Base-by-base conservation (phyloP, 2,329 filamentous ascomycete genomes). In the Penicillium nordicum region DNA sequence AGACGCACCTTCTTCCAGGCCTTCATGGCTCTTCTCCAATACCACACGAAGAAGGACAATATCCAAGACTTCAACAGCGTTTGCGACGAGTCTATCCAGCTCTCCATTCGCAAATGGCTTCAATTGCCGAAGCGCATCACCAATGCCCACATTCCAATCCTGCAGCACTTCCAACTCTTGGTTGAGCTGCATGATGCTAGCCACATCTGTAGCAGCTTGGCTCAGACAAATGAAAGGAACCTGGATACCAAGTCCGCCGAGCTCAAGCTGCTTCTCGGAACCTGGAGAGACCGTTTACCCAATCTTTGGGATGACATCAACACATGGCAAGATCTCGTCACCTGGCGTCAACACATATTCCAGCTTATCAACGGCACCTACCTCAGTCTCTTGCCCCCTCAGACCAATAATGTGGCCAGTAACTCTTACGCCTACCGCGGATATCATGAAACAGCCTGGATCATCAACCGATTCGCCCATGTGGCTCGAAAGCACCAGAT, bases 221-320 rank as follows among this genome's bases (percentile, higher is more conserved):
- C 90, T 1, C 86, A 87, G 66, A 99, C 94, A 2, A 96, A 86
- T 55, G 85, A 88, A 62, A 78, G 79, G 12, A 99, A 99, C 69
- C 80, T 99, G 47, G 95, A 99, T 67, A 85, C 87, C 61, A 99
- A 99, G 75, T 97, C 92, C 21, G 90, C 92, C 55, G 95, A 99
- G 76, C 83, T 99, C 2, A 99, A 99, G 77, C 78, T 99, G 50
- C 84, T 97, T 4, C 83, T 99, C 5, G 91, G 91, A 53, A 94
- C 93, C 8, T 99, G 94, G 94, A 87, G 94, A 56, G 94, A 99
- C 71, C 85, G 94, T 47, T 79, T 99, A 50, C 94, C 94, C 1
- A 99, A 99, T 69, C 89, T 96, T 4, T 99, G 94, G 94, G 94
- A 99, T 72, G 94, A 99, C 72, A 99, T 99, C 74, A 96, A 95